Evolutionary conservation across 1,139 yeast genomes (phyloP).

Genomic region (Geotrichum fermentans): DNA sequence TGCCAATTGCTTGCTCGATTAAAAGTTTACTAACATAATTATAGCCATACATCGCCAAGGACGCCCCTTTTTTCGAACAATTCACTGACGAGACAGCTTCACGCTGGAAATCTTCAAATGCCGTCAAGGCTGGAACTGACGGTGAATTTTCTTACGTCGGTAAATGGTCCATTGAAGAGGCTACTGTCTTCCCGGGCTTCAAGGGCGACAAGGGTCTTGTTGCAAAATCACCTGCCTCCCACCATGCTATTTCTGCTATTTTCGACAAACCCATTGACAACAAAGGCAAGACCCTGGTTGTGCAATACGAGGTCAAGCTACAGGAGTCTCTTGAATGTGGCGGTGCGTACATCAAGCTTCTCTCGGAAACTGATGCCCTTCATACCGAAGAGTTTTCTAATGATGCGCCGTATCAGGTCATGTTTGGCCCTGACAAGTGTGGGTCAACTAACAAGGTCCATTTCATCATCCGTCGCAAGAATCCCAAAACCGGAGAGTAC

Average conservation of each 20-base stretch:
- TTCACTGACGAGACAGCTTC: conserved; percentile 46
- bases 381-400: conserved; percentile 48
- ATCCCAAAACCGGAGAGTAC: conserved; percentile 50
- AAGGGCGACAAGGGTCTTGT: conserved; percentile 68
- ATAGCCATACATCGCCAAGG: conserved; percentile 16
- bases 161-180: conserved; percentile 66
- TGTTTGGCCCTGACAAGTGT: conserved; percentile 95
- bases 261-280: conserved; percentile 54
- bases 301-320: conserved; percentile 83
- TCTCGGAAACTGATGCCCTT: conserved; percentile 49
- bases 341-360: conserved; percentile 79
- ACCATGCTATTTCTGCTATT: conserved; percentile 67
- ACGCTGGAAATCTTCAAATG: conserved; percentile 62
- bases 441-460: conserved; percentile 76
- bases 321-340: conserved; percentile 78
- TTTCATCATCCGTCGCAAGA: conserved; percentile 59
- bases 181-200: conserved; percentile 53
- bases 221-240: conserved; percentile 67
- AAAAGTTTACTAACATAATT: no score
- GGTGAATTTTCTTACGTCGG: conserved; percentile 59
- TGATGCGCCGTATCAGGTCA: conserved; percentile 69
- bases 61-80: conserved; percentile 63
- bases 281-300: conserved; percentile 59
- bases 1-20: background rate
- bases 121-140: conserved; percentile 46